Percentiles rank a stretch among this genome's conserved stretches.
Conservation (phyloP, 2,329 filamentous ascomycete genomes). For the Colletotrichum sp. region DNA sequence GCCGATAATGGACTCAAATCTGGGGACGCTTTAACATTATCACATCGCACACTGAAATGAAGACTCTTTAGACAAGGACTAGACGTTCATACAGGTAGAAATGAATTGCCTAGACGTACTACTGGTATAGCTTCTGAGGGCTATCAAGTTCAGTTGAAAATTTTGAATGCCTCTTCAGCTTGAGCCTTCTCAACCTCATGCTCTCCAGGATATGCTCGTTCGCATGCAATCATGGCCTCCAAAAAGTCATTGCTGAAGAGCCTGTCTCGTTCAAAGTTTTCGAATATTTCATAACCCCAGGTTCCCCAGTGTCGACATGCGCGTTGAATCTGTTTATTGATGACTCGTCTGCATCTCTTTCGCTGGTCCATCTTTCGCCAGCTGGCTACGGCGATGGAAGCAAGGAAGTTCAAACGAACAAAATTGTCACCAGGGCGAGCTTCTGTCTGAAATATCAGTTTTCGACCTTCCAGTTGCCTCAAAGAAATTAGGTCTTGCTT, state of each 20-base stretch:
- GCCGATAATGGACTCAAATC: neutral
- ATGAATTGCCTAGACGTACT: neutral
- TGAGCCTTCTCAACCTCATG: neutral
- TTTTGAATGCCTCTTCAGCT: neutral
- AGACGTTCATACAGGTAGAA: neutral
- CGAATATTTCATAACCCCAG: neutral
- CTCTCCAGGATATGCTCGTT: neutral
- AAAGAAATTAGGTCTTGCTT: too few relatives aligned
- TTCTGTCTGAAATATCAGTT: too few relatives aligned
- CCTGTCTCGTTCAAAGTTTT: rapidly evolving
- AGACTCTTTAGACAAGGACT: neutral
- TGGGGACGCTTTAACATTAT: neutral
- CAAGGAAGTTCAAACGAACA: neutral
- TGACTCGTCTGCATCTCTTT: neutral
- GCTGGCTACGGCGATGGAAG: neutral
- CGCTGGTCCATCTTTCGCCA: neutral
- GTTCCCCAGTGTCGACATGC: neutral
- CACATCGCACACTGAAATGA: neutral
- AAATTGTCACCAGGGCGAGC: too few relatives aligned
- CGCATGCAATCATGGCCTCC: neutral
- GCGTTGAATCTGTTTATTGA: neutral
- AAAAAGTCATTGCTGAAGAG: rapidly evolving
- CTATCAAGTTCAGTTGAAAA: neutral
- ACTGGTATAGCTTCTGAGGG: neutral
- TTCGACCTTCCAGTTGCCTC: too few relatives aligned